Base-by-base conservation (phyloP, 1,139 yeast species). In the Yamadazyma atmosphaerica region DNA sequence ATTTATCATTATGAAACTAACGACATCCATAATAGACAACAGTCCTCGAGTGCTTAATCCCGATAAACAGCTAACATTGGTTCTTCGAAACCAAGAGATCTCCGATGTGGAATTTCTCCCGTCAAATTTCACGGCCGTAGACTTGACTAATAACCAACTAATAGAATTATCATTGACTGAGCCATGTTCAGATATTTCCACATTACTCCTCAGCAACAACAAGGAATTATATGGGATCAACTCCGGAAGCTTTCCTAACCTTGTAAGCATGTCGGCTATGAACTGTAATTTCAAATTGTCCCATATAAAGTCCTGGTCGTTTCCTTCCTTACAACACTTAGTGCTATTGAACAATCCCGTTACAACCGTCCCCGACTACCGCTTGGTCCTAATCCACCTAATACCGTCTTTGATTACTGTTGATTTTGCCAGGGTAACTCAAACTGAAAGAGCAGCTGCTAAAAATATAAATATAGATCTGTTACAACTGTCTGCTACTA, bases 81-180 rank as follows among this genome's bases (percentile, higher is more conserved):
- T 56, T 43, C 59, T 72, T 36, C 60, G 77, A 27, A 54, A 56
- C 42, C 51, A 58, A 16, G 60, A 59, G 26, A 54, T 70, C 4
- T 62, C 68, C 2, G 58, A 50, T 38, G 51, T 72, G 22, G 76
- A 69, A 13, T 54, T 54, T 18, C 61, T 71, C 10, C 55, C 57
- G 28, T 61, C 65, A 45, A 52, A 52, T 38, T 68, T 69, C 47
- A 79, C 76, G 39, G 76, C 78, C 15, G 63, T 86, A 6, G 95
- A 87, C 56, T 58, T 86, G 30, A 74, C 87, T 4, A 79, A 81
- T 54, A 87, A 87, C 57, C 81, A 76, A 27, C 60, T 86, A 14
- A 61, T 74, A 2, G 72, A 70, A 12, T 54, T 87, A 6, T 17
- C 26, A 12, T 71, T 76, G 6, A 72, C 72, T 39, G 56, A 80